Base-by-base conservation (phyloP, 768 basidiomycete species). In the Phaffia tasmanica region DNA sequence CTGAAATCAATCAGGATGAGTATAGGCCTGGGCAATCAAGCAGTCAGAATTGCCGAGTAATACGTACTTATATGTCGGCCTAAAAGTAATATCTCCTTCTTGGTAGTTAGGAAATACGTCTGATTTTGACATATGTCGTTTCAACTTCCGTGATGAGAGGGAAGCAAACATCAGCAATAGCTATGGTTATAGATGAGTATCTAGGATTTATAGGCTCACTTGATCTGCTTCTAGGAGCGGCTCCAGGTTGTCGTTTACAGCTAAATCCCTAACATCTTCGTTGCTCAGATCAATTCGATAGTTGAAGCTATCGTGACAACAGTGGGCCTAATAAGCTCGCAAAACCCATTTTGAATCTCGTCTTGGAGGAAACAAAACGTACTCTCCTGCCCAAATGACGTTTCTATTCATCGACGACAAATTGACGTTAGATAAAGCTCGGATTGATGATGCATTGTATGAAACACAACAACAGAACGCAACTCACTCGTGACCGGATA, bases 361-460 rank as follows among this genome's bases (percentile, higher is more conserved):
- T 8, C 18, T 25, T n/a, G 32, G 18, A 9, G 11, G 3, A 46
- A 3, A 15, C 23, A 27, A 58, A 35, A 46, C 7, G 58, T 88
- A 87, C 76, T 99, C 95, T 14, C 87, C 93, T 11, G 91, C 80
- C 91, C 93, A 98, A 54, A 98, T 81, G 46, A 97, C 81, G 74
- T 92, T 88, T 64, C 94, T 98, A 71, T 16, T 23, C n/a, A 27
- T 57, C 56, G 35, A 60, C 25, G 15, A 48, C 1, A n/a, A 63
- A 61, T 7, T 63, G 71, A 5, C 70, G 46, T 29, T 46, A 65
- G 25, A 67, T 1, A 21, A 23, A 16, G 30, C 42, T 30, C 50
- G 9, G 2, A 42, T 16, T 11, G 7, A 11, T 6, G 32, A 19
- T 2, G 3, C 21, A n/a, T 2, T 0, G 23, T 16, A 46, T 19